A percentile compares a stretch with the other conserved stretches of the same genome.
Evolutionary conservation across 163 green algal species (phyloP).

Genomic region (Scenedesmus sp.): DNA sequence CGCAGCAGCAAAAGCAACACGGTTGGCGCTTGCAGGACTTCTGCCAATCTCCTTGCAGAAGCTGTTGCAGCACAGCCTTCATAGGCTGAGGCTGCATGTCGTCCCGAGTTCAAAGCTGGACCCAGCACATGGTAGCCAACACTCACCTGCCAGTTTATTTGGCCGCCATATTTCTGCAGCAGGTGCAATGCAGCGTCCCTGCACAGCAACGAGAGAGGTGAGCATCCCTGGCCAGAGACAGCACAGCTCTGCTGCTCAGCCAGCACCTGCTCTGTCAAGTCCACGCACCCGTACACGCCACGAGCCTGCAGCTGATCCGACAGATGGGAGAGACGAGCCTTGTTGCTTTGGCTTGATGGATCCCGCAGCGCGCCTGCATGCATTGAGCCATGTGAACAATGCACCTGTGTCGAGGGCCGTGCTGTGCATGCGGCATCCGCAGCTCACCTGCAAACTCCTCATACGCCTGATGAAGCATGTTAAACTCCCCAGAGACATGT

Average conservation of each 20-base stretch:
- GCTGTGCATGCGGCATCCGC: not conserved
- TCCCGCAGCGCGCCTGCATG: slow-evolving; percentile 19
- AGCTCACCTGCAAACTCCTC: slow-evolving; percentile 1
- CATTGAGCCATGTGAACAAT: not conserved
- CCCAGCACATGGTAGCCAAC: not conserved
- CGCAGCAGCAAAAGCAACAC: not conserved
- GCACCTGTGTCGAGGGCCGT: not conserved
- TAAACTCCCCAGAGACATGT: not conserved
- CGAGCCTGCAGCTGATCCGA: slow-evolving; percentile 15
- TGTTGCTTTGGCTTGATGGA: not conserved
- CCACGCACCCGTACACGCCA: slow-evolving; percentile 37
- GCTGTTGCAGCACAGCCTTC: not conserved
- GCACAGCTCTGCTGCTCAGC: not conserved
- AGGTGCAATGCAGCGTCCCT: slow-evolving; percentile 28
- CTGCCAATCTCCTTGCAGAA: not conserved
- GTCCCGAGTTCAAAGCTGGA: not conserved
- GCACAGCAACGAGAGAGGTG: not conserved
- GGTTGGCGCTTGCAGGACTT: not conserved
- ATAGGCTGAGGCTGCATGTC: not conserved
- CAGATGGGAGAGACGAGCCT: not conserved
- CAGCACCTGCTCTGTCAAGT: not conserved
- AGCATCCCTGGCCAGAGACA: not conserved
- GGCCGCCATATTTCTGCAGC: not conserved
- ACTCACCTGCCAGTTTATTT: slow-evolving; percentile 51
- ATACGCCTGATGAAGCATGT: slow-evolving; percentile 1